Base-by-base conservation (phyloP, 768 basidiomycete species). In the Coprinopsis strossmayeri region DNA sequence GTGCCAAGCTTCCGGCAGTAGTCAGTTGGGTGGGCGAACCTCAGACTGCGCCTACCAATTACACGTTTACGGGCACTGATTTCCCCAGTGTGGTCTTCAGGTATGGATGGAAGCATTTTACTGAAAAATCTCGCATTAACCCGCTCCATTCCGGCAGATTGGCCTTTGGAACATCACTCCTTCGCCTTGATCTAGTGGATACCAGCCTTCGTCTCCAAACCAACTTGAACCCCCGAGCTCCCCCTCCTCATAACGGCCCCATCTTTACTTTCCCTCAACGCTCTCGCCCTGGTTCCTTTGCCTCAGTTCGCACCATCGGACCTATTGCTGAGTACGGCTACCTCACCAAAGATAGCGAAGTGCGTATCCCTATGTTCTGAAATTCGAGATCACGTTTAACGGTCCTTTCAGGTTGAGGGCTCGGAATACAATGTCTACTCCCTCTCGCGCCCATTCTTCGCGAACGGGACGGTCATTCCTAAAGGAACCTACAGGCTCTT, bases 101-200 rank as follows among this genome's bases (percentile, higher is more conserved):
- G 61, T 67, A 60, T 34, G 21, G 18, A 17, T 11, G 21, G 4
- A 5, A 25, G 13, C n/a, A 12, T 35, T 2, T 18, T 21, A 10
- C 40, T 15, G 30, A 7, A 32, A 7, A 32, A 42, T 11, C 18
- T 44, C 30, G 28, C 3, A 42, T 40, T 12, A 1, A 34, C 27
- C 5, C 12, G 20, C 18, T 41, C 20, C 41, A 32, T 32, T 7
- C 15, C 15, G 17, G n/a, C 39, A 53, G 42, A 30, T 26, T 34
- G 30, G 66, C 66, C 0, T 79, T 81, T 49, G 81, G 81, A 15
- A 74, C 77, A 2, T 68, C 76, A 2, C 46, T 60, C 12, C 53
- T 79, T 37, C 65, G 69, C 12, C 54, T 74, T 13, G 79, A 81
- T 53, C 68, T 81, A 12, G 79, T 81, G 1, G 61, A 62, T 24